Evolutionary conservation across 169 alveolate species (phyloP), one percentile per base, ranked within the genome.

Genomic region (Ichthyophthirius multifiliis): DNA sequence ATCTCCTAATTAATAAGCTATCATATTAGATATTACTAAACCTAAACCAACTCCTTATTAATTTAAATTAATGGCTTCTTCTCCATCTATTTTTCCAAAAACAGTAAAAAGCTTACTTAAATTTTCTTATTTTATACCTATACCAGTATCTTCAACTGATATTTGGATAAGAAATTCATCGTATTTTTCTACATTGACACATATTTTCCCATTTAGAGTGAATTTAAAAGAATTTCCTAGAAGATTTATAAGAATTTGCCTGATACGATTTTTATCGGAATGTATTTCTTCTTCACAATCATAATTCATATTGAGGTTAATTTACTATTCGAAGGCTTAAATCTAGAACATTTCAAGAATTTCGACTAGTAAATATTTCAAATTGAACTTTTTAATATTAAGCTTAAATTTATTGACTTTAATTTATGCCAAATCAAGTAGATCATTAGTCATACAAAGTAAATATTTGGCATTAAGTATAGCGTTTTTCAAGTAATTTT

Each of bases 181-280:
- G 13, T 23, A 23, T 20, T 41, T 13, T 31, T 18, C 3, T 4
- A 45, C 82, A 15, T 35, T 46, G 30, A 75, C 48, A 10, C 55
- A 43, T 4, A 65, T 64, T 46, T 41, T 27, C 13, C 92, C 92
- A 41, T 62, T 48, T 16, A 20, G 20, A 23, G 91, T 86, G 34
- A 86, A 86, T 74, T 86, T 86, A 12, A 77, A 63, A 0, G 91
- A 85, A 74, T 82, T 86, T 13, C 82, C 77, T 3, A 86, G 13
- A 34, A 86, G 35, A 46, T 86, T 86, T 10, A 86, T 43, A 0
- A 86, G 37, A 7, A 86, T 63, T 65, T 86, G 43, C n/a, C 75
- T 82, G 6, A 86, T 45, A 43, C 89, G 44, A 23, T 77, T 79
- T 44, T 77, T 65, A 77, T 86, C 92, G 15, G 73, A 73, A 20